Evolutionary conservation across 2,329 filamentous ascomycete genomes (phyloP), one percentile per base, ranked within the genome.

Genomic region (Fusarium devonianum): DNA sequence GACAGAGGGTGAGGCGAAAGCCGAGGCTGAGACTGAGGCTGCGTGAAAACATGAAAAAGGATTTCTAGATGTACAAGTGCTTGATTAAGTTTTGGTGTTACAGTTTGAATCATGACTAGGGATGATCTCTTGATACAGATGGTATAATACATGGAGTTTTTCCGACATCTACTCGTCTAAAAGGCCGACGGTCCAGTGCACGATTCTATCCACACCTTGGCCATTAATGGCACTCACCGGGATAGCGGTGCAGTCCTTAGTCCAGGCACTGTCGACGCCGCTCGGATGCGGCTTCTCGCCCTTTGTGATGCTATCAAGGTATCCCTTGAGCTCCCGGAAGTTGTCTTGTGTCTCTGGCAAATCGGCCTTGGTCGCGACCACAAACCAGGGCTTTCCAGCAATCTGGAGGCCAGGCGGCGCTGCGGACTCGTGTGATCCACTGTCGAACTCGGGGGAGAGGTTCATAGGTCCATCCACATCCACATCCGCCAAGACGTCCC

Each of bases 381-480:
- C 92, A 65, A 96, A 94, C 94, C 94, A 99, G 1, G 94, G 92
- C 75, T 99, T 99, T 23, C 83, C 84, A n/a, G 89, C 89, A 59
- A 97, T 95, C 29, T 88, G 84, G n/a, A 89, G 68, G n/a, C 71
- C 78, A 4, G 71, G 68, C 3, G 48, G 44, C 13, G 49, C 50
- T 2, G 43, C 34, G 7, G 60, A 49, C 5, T 46, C 21, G 11
- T 50, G 38, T 5, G 53, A 32, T 2, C 37, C 49, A 3, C 44
- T 40, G 7, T 59, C 55, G 36, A 60, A 59, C 4, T 58, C 57
- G 4, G 58, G 48, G 28, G 57, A 45, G 36, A 65, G 45, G 32
- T 67, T 65, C 45, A 71, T 46, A 22, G 66, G 22, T 58, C 60
- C 60, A 9, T 44, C 64, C 13, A 62, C 57, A 13, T 71, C 71